Evolutionary conservation across 2,329 filamentous ascomycete genomes (phyloP), one percentile per base, ranked within the genome.

Genomic region (Aspergillus latus): DNA sequence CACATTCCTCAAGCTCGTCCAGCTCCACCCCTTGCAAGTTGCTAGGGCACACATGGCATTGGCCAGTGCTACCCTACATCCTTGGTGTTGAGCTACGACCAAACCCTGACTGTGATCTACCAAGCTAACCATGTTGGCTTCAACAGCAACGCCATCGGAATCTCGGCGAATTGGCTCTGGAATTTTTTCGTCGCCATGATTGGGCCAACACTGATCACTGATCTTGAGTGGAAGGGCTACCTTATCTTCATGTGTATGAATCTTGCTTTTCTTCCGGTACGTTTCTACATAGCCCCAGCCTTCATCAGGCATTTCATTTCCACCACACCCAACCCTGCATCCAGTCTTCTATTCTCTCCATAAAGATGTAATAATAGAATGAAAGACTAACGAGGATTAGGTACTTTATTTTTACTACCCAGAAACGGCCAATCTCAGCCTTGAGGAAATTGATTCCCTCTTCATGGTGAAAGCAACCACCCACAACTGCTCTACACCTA

Each of bases 81-180:
- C 36, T 15, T 5, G 36, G 10, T 16, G 11, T 21, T 28, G 36
- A 13, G 29, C 13, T n/a, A 30, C 16, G 42, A 29, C 11, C 10
- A 29, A n/a, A 10, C n/a, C 40, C 29, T 43, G n/a, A 16, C 15
- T 21, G 32, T 16, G n/a, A 6, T 11, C 39, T 21, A 42, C 9
- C 39, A 39, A 48, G 11, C 51, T 44, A 49, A 50, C 36, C 46
- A 34, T 36, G 36, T 40, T 30, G 13, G 26, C 37, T 30, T n/a
- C 40, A 42, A 40, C 40, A 68, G 66, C 32, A 62, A 66, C 9
- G 78, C 80, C 4, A 74, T 82, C 34, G 78, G 78, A 1, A 78
- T 80, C 30, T 77, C 74, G 0, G 71, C 74, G 1, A 81, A 81
- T 59, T 81, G 78, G 79, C 71, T 80, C 5, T 77, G 74, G 72